These are phyloP conservation scores for Apiospora phragmitis DNA, from an alignment of 2,329 filamentous ascomycete genomes.

Conservation along the genomic window DNA sequence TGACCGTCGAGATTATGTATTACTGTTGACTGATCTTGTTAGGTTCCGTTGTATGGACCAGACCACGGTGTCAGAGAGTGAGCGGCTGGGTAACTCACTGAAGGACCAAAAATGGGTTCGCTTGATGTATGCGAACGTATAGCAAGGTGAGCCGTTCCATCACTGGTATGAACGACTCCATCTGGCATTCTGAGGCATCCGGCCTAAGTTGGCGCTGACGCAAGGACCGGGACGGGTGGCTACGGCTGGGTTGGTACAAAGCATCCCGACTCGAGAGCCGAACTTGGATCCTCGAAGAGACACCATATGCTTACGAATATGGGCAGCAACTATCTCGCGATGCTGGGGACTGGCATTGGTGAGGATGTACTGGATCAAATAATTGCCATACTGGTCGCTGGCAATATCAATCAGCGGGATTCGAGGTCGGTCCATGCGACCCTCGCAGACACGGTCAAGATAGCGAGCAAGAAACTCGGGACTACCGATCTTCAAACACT, in stretches of 20 bases:
- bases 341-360: conserved; percentile 86
- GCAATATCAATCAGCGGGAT: conserved; percentile 98
- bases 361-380: conserved; percentile 95
- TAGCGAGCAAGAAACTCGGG: conserved; percentile 89
- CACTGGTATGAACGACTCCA: conserved; percentile 60
- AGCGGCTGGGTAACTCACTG: not conserved
- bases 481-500: conserved; percentile 96
- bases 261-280: conserved; percentile 96
- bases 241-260: conserved; percentile 93
- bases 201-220: conserved; percentile 64
- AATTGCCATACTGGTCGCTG: conserved; percentile 98
- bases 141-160: conserved; percentile 19
- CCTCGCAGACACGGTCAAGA: conserved; percentile 90
- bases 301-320: conserved; percentile 99
- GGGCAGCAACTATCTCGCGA: conserved; percentile 86
- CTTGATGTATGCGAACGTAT: not conserved
- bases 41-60: not conserved
- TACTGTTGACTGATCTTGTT: conserved; percentile 8
- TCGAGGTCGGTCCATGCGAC: conserved; percentile 83
- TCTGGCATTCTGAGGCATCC: conserved; percentile 55
- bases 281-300: conserved; percentile 98
- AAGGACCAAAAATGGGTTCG: not conserved
- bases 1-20: conserved; percentile 16
- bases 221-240: conserved; percentile 87
- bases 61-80: not conserved